A percentile compares a stretch with the other conserved stretches of the same genome.
These are phyloP conservation scores for Mimosa bimucronata DNA, from an alignment of 306 rosid genomes.

Conservation along the genomic window DNA sequence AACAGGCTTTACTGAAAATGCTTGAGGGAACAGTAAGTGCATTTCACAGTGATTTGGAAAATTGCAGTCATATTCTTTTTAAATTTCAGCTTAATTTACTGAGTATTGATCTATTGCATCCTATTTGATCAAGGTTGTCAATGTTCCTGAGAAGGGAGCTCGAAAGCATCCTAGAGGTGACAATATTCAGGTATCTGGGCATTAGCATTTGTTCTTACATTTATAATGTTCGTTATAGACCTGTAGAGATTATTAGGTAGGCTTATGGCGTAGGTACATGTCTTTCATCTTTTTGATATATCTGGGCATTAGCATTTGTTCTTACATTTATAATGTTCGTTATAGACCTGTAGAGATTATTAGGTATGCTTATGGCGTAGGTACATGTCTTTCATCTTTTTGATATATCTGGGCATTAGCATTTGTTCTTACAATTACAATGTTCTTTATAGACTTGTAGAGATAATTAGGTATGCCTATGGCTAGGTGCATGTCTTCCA, in stretches of 20 bases:
- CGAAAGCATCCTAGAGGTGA: constrained; percentile 95
- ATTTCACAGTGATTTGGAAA: constrained; percentile 12
- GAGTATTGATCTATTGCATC: constrained; percentile 34
- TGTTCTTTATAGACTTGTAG: constrained; percentile 20
- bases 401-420: constrained; percentile 36
- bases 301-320: constrained; percentile 19
- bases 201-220: constrained; percentile 13
- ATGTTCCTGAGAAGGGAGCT: constrained; percentile 97
- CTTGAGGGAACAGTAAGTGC: constrained; percentile 96
- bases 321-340: not conserved
- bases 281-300: too few relatives aligned
- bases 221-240: constrained; percentile 1
- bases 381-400: constrained; percentile 7
- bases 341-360: constrained; percentile 25
- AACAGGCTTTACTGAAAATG: constrained; percentile 95
- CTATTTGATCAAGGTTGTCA: constrained; percentile 74
- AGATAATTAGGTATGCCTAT: constrained; percentile 30
- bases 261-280: constrained; percentile 19
- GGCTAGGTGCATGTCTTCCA: constrained; percentile 12
- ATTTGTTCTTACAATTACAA: not conserved
- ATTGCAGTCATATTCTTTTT: not conserved
- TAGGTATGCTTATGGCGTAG: constrained; percentile 23
- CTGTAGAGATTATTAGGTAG: constrained; percentile 27
- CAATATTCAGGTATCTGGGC: constrained; percentile 79
- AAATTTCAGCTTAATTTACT: not conserved